Conservation (phyloP, 2,329 filamentous ascomycete genomes). For the Pseudogymnoascus sp. region DNA sequence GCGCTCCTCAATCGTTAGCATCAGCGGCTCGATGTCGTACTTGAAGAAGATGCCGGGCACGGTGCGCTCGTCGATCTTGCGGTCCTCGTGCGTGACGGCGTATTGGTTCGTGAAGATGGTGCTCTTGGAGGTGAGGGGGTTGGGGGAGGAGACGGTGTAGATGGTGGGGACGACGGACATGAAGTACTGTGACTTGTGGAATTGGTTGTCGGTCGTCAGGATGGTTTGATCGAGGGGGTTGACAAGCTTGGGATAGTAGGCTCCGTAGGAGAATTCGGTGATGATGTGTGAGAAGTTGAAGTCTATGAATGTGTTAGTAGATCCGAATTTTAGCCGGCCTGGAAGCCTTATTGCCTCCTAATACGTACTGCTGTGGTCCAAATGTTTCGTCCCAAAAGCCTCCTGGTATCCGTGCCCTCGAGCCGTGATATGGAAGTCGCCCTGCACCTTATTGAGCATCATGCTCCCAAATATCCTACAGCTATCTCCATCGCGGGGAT, state of each 20-base stretch:
- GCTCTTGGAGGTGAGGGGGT: conserved; percentile 32
- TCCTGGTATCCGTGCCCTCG: conserved; percentile 91
- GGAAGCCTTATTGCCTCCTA: not conserved
- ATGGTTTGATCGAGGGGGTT: conserved; percentile 93
- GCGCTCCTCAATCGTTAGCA: conserved; percentile 77
- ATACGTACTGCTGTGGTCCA: conserved; percentile 70
- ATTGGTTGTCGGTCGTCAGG: conserved; percentile 66
- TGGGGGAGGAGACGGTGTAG: conserved; percentile 59
- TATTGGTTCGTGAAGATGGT: conserved; percentile 94
- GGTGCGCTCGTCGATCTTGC: conserved; percentile 58
- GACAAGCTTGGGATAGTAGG: conserved; percentile 87
- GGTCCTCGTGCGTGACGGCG: conserved; percentile 84
- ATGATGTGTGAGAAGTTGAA: conserved; percentile 99
- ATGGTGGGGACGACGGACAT: conserved; percentile 89
- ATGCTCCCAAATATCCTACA: conserved; percentile 87
- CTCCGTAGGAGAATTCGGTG: conserved; percentile 90
- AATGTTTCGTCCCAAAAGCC: conserved; percentile 55
- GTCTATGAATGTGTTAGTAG: conserved; percentile 40
- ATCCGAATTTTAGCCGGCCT: not conserved
- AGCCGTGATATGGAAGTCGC: conserved; percentile 96
- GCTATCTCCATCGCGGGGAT: conserved; percentile 48
- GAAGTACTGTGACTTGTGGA: conserved; percentile 98
- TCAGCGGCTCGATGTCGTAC: conserved; percentile 95
- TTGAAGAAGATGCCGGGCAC: conserved; percentile 96
- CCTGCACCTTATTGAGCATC: conserved; percentile 93